phyloP scores from a whole-genome alignment of 768 basidiomycete genomes.

The Kwoniella mangroviensis region DNA sequence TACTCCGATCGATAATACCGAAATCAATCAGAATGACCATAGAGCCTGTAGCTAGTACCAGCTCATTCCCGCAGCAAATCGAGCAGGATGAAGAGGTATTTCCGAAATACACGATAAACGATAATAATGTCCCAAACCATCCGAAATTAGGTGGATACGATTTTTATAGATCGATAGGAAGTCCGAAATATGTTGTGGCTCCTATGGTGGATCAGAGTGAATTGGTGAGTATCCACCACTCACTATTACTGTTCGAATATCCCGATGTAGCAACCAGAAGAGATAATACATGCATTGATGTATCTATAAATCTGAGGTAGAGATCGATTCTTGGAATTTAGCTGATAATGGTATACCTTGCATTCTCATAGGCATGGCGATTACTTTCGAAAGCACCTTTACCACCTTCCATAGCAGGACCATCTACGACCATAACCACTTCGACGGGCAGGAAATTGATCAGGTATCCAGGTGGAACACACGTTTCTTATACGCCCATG shows the following conservation, averaged over 20 bases:
- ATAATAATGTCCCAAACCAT: slow-evolving; percentile 6
- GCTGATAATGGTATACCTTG: not conserved
- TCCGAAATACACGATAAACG: slow-evolving; percentile 12
- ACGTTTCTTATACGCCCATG: slow-evolving; percentile 97
- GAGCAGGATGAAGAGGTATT: slow-evolving; percentile 8
- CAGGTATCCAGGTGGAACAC: slow-evolving; percentile 40
- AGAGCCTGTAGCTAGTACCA: not conserved
- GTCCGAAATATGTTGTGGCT: slow-evolving; percentile 86
- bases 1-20: slow-evolving; percentile 4
- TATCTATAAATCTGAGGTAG: not conserved
- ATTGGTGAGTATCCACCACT: slow-evolving; percentile 67
- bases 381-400: slow-evolving; percentile 67
- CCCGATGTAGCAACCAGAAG: too few relatives aligned
- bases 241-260: not conserved
- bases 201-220: slow-evolving; percentile 99
- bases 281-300: not conserved
- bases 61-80: not conserved
- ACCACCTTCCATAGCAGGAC: slow-evolving; percentile 43
- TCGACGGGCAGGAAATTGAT: slow-evolving; percentile 17
- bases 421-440: slow-evolving; percentile 26
- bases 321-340: not conserved
- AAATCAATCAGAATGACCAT: not conserved
- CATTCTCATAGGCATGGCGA: slow-evolving; percentile 75
- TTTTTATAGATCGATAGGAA: slow-evolving; percentile 78
- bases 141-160: slow-evolving; percentile 69